These are phyloP conservation scores for Ceratobasidium theobromae DNA, from an alignment of 1,284 basidiomycete genomes.

Conservation along the genomic window DNA sequence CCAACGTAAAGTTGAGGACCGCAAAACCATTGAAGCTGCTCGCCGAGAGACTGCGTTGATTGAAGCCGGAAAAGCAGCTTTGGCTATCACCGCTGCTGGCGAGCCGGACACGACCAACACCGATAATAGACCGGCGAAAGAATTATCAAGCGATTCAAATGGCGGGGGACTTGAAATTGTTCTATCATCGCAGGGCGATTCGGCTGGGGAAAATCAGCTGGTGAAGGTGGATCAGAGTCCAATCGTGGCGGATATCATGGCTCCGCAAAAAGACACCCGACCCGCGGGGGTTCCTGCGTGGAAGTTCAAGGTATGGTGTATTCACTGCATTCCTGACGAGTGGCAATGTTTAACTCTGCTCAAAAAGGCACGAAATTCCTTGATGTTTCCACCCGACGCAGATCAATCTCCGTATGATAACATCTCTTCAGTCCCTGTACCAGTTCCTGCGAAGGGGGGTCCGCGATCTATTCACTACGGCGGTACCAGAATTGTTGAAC, in stretches of 20 bases:
- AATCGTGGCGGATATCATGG: slow-evolving; percentile 64
- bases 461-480: slow-evolving; percentile 71
- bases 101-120: background rate
- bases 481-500: slow-evolving; percentile 77
- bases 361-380: slow-evolving; percentile 76
- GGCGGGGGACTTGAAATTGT: slow-evolving; percentile 5
- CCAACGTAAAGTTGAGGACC: slow-evolving; percentile 71
- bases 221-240: slow-evolving; percentile 31
- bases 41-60: slow-evolving; percentile 64
- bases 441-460: slow-evolving; percentile 47
- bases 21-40: slow-evolving; percentile 62
- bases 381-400: slow-evolving; percentile 92
- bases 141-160: background rate
- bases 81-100: slow-evolving; percentile 15
- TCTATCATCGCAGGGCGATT: slow-evolving; percentile 40
- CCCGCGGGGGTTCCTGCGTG: slow-evolving; percentile 74
- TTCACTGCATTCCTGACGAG: slow-evolving; percentile 3
- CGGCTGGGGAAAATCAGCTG: slow-evolving; percentile 47
- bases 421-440: slow-evolving; percentile 41
- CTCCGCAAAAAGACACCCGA: slow-evolving; percentile 69
- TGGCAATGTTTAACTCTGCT: slow-evolving; percentile 25
- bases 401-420: slow-evolving; percentile 76
- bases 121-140: background rate
- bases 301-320: slow-evolving; percentile 74
- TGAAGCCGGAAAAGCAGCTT: slow-evolving; percentile 47